A percentile compares a stretch with the other conserved stretches of the same genome.
phyloP scores from a whole-genome alignment of 139 green algal genomes.

The Yamagishiella unicocca region DNA sequence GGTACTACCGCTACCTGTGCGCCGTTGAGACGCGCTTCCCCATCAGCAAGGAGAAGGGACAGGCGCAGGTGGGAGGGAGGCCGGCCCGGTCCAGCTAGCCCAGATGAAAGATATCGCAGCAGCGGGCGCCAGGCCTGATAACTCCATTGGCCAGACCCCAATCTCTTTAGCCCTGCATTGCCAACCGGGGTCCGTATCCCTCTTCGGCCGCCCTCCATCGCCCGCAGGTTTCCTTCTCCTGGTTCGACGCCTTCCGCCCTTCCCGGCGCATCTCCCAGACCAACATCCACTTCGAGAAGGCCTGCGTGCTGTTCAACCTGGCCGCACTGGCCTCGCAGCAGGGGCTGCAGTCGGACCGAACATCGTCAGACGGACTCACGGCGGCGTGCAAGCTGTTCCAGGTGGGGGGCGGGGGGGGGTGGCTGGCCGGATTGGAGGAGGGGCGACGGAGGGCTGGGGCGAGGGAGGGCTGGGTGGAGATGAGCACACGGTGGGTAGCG shows the following conservation, averaged over 20 bases:
- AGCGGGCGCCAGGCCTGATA: no score
- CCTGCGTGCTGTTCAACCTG: constrained; percentile 95
- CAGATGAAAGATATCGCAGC: no score
- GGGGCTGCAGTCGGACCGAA: constrained; percentile 79
- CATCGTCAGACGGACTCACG: constrained; percentile 79
- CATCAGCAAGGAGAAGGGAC: constrained; percentile 78
- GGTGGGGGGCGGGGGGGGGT: constrained; percentile 37
- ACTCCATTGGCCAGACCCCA: no score
- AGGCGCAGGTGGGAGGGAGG: constrained; percentile 68
- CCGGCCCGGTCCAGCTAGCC: no score
- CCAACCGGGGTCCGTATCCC: no score
- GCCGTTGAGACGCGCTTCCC: constrained; percentile 94
- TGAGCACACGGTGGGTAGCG: not conserved
- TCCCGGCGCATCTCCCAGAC: constrained; percentile 68
- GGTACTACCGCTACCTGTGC: constrained; percentile 87
- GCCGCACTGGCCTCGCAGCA: constrained; percentile 83
- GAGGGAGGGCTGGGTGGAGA: not conserved
- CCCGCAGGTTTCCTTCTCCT: constrained; percentile 62
- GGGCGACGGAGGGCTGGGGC: not conserved
- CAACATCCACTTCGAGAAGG: constrained; percentile 96
- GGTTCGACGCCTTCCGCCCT: constrained; percentile 88
- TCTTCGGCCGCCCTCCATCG: not conserved
- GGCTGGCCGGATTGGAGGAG: not conserved
- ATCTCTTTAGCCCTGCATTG: no score
- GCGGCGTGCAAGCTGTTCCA: constrained; percentile 81